These are phyloP conservation scores for Ciborinia camelliae DNA, from an alignment of 2,329 filamentous ascomycete genomes.

Conservation along the genomic window DNA sequence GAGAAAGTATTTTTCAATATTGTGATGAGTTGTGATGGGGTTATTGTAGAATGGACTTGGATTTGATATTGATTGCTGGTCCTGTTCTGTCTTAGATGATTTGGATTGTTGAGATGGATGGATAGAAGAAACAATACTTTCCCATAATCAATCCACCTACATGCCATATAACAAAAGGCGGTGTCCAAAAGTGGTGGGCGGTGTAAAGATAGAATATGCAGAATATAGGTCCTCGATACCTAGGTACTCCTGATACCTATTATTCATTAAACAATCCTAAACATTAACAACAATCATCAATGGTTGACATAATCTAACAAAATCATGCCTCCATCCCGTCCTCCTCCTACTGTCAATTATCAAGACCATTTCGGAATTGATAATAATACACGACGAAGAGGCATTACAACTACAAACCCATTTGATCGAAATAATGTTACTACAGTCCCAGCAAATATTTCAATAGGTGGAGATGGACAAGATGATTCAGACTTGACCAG, in stretches of 20 bases:
- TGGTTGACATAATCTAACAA: neutral
- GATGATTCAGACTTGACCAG: neutral
- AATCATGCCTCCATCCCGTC: neutral
- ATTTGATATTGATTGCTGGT: too few species aligned
- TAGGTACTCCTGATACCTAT: neutral
- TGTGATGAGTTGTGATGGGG: too few species aligned
- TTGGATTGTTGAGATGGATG: neutral
- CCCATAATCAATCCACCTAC: too few species aligned
- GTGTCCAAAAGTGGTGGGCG: conserved; percentile 1
- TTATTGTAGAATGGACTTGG: too few species aligned
- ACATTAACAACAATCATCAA: neutral
- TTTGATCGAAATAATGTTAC: neutral
- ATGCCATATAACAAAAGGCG: neutral
- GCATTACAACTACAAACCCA: conserved; percentile 5
- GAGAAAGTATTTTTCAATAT: too few species aligned
- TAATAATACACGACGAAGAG: neutral
- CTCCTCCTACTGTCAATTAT: conserved; percentile 11
- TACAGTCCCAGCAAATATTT: neutral
- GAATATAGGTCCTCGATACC: neutral
- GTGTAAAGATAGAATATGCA: conserved; percentile 2
- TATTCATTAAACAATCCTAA: neutral
- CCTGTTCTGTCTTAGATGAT: too few species aligned
- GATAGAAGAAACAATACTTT: neutral
- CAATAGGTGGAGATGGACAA: neutral
- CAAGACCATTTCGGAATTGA: conserved; percentile 17